Conservation (phyloP, 192 early-diverging fungal species). For the Phlyctochytrium bullatum region DNA sequence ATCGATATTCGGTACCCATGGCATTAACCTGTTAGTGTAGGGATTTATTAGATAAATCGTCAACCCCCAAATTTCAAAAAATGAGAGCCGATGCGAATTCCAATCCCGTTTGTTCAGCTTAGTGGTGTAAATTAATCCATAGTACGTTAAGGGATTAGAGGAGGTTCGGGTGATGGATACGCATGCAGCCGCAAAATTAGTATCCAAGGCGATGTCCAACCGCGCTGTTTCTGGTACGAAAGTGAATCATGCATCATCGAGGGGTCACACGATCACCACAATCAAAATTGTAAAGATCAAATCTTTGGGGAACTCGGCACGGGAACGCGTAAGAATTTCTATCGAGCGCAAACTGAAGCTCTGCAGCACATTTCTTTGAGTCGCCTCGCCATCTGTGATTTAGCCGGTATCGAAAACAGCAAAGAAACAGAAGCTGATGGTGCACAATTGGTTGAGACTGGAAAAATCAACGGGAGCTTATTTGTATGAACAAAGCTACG, state of each 20-base stretch:
- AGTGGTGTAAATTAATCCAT: not conserved
- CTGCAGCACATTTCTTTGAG: not conserved
- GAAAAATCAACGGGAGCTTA: constrained; percentile 4
- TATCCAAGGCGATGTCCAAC: not conserved
- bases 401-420: constrained; percentile 3
- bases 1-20: not conserved
- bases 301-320: too few relatives aligned
- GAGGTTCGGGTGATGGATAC: not conserved
- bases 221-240: not conserved
- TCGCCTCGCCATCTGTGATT: constrained; percentile 2
- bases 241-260: not conserved
- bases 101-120: not conserved
- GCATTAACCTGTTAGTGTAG: not conserved
- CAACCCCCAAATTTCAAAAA: not conserved
- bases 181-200: not conserved
- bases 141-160: not conserved
- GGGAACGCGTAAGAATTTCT: too few relatives aligned
- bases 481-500: not conserved
- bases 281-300: not conserved
- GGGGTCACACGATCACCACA: not conserved
- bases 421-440: not conserved
- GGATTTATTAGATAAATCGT: not conserved
- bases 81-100: not conserved
- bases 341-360: too few relatives aligned
- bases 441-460: not conserved